Evolutionary conservation across 352 stramenopile genomes (phyloP), one percentile per base, ranked within the genome.

Genomic region (Globisporangium alternatum): DNA sequence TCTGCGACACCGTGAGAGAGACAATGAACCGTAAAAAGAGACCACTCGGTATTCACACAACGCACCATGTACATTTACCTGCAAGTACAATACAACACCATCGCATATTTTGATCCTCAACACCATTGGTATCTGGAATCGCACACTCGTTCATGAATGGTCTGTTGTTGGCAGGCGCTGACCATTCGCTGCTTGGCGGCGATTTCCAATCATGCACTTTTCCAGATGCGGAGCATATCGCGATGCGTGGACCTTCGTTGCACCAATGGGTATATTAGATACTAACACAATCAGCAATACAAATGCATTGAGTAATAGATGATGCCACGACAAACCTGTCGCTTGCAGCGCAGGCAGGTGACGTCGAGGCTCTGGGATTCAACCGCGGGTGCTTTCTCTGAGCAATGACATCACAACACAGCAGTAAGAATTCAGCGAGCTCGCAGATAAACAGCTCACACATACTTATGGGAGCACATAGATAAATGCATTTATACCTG

Each of bases 161-260:
- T 65, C 60, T 51, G 33, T 19, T 47, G 59, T 15, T 19, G 60
- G 30, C 28, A 41, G 25, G 25, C 64, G 65, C 21, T 60, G 64
- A 13, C 39, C 51, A 47, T 55, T 62, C 28, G 57, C n/a, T 37
- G 57, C 33, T 49, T 89, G 77, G 10, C 83, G 74, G 51, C 83
- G 62, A 17, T 59, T 82, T 13, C 83, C 81, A 7, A 71, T 80
- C 64, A 89, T 79, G 65, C 83, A 92, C 56, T 92, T 92, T 51
- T 90, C 83, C 12, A 92, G 62, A 64, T 92, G 83, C 21, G 80
- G 75, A 13, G 80, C 86, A 59, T 90, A 92, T 28, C 83, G 65
- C 12, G 83, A 88, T 28, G 83, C 83, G 49, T 92, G 80, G 22
- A 91, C 70, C 72, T 89, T n/a, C 9, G n/a, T 28, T 5, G 17